Evolutionary conservation across 129 eudicot genomes (phyloP).

Genomic region (Tanacetum coccineum): DNA sequence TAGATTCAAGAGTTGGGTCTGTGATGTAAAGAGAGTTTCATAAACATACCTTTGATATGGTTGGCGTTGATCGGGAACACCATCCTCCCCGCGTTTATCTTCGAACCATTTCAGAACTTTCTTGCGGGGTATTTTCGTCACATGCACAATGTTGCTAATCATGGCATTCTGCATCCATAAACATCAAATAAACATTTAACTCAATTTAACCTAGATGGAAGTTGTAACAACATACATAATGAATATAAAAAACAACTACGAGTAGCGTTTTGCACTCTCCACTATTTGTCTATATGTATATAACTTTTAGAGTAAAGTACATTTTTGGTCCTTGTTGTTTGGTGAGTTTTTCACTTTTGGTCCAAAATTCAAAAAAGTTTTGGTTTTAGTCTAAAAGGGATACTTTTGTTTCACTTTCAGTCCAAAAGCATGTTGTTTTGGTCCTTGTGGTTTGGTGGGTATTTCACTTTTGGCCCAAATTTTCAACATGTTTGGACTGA

Average conservation of each 20-base stretch:
- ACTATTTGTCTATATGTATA: background rate
- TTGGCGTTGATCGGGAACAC: conserved; percentile 59
- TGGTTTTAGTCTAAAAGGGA: too few relatives aligned
- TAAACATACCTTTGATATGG: conserved; percentile 57
- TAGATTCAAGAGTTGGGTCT: conserved; percentile 9
- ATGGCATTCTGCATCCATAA: conserved; percentile 65
- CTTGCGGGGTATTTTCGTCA: conserved; percentile 83
- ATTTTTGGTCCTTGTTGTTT: too few relatives aligned
- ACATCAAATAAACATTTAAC: background rate
- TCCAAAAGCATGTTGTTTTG: too few relatives aligned
- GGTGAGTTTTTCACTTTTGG: too few relatives aligned
- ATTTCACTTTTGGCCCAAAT: too few relatives aligned
- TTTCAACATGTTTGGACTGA: too few relatives aligned
- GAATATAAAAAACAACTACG: conserved; percentile 4
- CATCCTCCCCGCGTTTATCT: conserved; percentile 85
- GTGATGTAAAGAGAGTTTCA: conserved; percentile 31
- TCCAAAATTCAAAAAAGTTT: too few relatives aligned
- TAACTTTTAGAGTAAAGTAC: too few relatives aligned
- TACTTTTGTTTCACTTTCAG: too few relatives aligned
- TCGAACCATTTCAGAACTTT: conserved; percentile 91
- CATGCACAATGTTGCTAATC: conserved; percentile 86
- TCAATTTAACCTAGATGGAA: background rate
- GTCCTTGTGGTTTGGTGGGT: too few relatives aligned
- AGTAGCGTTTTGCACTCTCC: conserved; percentile 2
- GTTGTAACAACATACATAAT: background rate